phyloP scores from a whole-genome alignment of 2,329 filamentous ascomycete species.

The Monosporascus sp. region DNA sequence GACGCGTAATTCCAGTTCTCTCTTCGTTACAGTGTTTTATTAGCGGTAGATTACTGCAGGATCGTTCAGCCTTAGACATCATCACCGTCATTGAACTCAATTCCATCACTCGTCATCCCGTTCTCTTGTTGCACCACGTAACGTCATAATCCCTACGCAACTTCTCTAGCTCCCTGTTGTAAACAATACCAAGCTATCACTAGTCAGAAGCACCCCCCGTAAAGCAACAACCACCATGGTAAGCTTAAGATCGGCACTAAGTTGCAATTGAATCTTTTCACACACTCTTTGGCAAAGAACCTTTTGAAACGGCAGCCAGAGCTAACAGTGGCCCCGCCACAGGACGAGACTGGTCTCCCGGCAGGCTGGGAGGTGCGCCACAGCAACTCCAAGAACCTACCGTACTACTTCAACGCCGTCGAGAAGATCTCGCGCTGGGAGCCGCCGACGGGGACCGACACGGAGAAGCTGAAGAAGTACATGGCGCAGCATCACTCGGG shows the following conservation, averaged over 20 bases:
- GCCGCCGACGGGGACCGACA: slow-evolving; percentile 80
- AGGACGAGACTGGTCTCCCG: slow-evolving; percentile 77
- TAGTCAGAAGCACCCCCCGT: too few relatives aligned
- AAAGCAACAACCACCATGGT: too few relatives aligned
- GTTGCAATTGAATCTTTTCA: neutral
- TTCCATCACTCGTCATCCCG: neutral
- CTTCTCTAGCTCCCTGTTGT: too few relatives aligned
- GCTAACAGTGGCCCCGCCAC: neutral
- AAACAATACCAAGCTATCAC: too few relatives aligned
- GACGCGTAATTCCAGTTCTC: too few relatives aligned
- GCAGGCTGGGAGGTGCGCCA: slow-evolving; percentile 91
- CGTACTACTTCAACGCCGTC: slow-evolving; percentile 92
- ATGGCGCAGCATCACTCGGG: slow-evolving; percentile 83
- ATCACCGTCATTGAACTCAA: too few relatives aligned
- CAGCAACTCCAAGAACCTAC: slow-evolving; percentile 96
- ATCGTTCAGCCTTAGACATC: too few relatives aligned
- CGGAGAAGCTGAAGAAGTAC: slow-evolving; percentile 86
- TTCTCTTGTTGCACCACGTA: neutral
- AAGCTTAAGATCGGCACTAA: too few relatives aligned
- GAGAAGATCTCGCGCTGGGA: slow-evolving; percentile 95
- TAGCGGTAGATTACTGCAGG: too few relatives aligned
- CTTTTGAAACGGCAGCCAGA: neutral
- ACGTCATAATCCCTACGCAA: too few relatives aligned
- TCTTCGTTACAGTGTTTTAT: too few relatives aligned
- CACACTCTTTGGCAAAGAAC: too few relatives aligned